Conservation (phyloP, 192 early-diverging fungal genomes). For the Backusella westeae region DNA sequence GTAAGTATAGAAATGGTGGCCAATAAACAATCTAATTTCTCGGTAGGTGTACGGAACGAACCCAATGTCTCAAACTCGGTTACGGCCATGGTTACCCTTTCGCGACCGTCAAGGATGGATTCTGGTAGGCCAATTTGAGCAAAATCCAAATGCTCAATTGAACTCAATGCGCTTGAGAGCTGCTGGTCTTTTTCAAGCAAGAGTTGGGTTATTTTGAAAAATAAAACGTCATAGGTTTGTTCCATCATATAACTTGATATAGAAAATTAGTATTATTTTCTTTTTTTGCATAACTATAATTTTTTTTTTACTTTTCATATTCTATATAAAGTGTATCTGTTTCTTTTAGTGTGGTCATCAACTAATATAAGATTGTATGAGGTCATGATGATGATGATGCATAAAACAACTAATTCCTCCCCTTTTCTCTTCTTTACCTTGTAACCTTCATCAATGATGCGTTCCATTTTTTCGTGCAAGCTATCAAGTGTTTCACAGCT, state of each 20-base stretch:
- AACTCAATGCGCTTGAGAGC: conserved; percentile 32
- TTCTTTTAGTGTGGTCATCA: conserved; percentile 3
- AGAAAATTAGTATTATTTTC: conserved; percentile 1
- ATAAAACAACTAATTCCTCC: neutral
- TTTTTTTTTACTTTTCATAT: neutral
- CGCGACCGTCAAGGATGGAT: conserved; percentile 26
- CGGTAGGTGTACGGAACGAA: conserved; percentile 44
- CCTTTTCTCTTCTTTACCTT: neutral
- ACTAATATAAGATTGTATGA: neutral
- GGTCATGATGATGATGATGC: neutral
- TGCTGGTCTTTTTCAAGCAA: conserved; percentile 37
- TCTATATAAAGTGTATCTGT: conserved; percentile 4
- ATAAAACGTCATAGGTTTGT: conserved; percentile 50
- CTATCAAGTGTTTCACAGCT: conserved; percentile 4
- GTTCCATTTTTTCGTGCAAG: conserved; percentile 8
- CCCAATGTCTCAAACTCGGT: conserved; percentile 46
- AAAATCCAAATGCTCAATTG: conserved; percentile 41
- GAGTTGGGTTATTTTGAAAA: conserved; percentile 48
- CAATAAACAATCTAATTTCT: conserved; percentile 45
- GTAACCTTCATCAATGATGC: neutral
- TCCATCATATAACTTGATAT: conserved; percentile 47
- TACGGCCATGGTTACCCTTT: conserved; percentile 34
- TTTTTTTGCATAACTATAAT: neutral
- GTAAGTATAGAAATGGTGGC: conserved; percentile 31
- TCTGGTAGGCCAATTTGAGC: conserved; percentile 45